These are phyloP conservation scores for Anisodus tanguticus DNA, from an alignment of 257 asterid genomes.

Conservation along the genomic window DNA sequence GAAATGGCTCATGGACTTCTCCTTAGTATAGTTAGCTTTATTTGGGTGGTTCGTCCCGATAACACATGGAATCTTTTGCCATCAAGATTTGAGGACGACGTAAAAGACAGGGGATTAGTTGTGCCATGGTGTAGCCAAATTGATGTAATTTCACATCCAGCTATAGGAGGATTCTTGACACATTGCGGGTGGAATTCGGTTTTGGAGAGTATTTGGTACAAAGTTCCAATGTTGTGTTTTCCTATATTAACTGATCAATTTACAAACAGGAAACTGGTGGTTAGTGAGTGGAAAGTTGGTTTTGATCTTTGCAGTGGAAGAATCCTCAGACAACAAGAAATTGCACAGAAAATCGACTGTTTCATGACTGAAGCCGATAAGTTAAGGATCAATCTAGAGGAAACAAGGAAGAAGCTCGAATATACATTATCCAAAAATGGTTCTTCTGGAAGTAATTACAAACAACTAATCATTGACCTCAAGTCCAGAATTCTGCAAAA, in stretches of 20 bases:
- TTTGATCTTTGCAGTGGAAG: slow-evolving; percentile 19
- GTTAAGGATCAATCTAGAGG: slow-evolving; percentile 13
- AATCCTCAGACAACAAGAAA: not conserved
- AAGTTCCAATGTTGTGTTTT: slow-evolving; percentile 32
- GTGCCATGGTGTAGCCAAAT: slow-evolving; percentile 37
- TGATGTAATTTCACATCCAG: slow-evolving; percentile 36
- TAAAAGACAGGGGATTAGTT: slow-evolving; percentile 30
- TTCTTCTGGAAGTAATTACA: slow-evolving; percentile 20
- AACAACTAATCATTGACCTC: not conserved
- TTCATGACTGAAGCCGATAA: not conserved
- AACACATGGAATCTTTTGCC: slow-evolving; percentile 30
- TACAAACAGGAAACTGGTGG: slow-evolving; percentile 28
- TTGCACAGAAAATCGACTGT: slow-evolving; percentile 20
- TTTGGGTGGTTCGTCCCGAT: slow-evolving; percentile 39
- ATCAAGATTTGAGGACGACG: slow-evolving; percentile 19
- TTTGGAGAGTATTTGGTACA: slow-evolving; percentile 31
- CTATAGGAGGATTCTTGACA: slow-evolving; percentile 34
- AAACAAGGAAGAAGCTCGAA: not conserved
- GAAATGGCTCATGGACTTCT: slow-evolving; percentile 39
- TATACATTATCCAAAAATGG: slow-evolving; percentile 23
- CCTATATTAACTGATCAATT: slow-evolving; percentile 31
- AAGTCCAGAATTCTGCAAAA: slow-evolving; percentile 29
- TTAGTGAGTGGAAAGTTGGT: slow-evolving; percentile 31
- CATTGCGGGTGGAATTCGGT: slow-evolving; percentile 37
- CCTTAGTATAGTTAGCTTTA: slow-evolving; percentile 29